Base-by-base conservation (phyloP, 139 green algal genomes). In the Micractinium conductrix region DNA sequence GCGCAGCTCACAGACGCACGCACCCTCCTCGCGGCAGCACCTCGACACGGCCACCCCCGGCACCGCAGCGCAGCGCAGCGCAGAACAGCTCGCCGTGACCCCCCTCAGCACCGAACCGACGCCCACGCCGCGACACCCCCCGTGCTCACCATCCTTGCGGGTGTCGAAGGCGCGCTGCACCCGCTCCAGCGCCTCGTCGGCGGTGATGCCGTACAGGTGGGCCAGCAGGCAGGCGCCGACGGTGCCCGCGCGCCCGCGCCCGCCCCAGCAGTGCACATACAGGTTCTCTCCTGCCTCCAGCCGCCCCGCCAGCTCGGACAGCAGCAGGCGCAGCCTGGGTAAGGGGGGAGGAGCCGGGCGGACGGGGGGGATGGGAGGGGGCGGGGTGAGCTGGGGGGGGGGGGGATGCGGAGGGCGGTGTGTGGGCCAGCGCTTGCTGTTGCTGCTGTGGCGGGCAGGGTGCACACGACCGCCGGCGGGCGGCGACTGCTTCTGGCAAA, bases 251-350 rank as follows among this genome's bases (percentile, higher is more conserved):
- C 95, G 92, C 1, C 95, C 95, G 6, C 95, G 87, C 2, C 95
- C 95, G 24, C 95, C 95, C 95, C 95, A 98, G 91, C 94, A 98
- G 89, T 98, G 95, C 53, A 97, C 53, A 88, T 98, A 98, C 55
- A 97, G 58, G 63, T 83, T 82, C 86, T 96, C 86, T 28, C 94
- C 94, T 6, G 14, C 35, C 8, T 79, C 43, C 19, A 96, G 60
- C 48, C 89, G 88, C 19, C 45, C 38, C 76, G 84, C 42, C 38
- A 97, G 55, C 30, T 94, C 86, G 19, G 74, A 79, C 21, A 91
- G 62, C 45, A 93, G 37, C 28, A 24, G 70, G 35, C 71, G 63
- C 81, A 90, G 55, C 78, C 89, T 92, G 86, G 37, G 74, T 17
- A 42, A 21, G 2, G 7, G 74, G 26, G 28, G n/a, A 42, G 4